Conservation (phyloP, 2,329 filamentous ascomycete species). For the Didymella lethalis region DNA sequence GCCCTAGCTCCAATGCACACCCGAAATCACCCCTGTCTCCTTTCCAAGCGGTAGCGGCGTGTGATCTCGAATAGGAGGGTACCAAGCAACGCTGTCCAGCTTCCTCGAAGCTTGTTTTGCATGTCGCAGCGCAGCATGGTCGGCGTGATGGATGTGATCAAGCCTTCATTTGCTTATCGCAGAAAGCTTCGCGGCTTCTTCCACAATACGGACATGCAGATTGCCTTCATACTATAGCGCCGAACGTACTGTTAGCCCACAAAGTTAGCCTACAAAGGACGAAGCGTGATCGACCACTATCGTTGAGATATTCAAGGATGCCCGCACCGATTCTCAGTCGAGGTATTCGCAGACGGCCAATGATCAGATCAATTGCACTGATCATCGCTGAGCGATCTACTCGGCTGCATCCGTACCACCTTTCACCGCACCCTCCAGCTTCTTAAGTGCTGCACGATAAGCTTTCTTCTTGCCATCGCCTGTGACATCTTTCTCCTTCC, state of each 20-base stretch:
- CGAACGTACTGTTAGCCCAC: constrained; percentile 8
- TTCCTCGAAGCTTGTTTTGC: constrained; percentile 27
- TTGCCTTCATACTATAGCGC: constrained; percentile 6
- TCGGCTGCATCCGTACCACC: constrained; percentile 28
- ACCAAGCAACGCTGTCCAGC: constrained; percentile 28
- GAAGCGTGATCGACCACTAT: constrained; percentile 3
- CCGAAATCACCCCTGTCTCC: constrained; percentile 6
- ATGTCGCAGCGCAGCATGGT: background rate
- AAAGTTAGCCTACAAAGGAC: background rate
- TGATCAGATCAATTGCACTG: constrained; percentile 7
- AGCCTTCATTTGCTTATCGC: constrained; percentile 17
- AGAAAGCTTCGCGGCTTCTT: constrained; percentile 14
- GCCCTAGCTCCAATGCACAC: constrained; percentile 11
- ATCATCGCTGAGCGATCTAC: constrained; percentile 15
- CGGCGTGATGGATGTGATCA: background rate
- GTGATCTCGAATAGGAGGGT: constrained; percentile 19
- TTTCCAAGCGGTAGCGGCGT: constrained; percentile 5
- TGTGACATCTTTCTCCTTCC: constrained; percentile 52
- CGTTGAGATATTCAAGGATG: constrained; percentile 3
- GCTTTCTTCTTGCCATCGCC: constrained; percentile 50
- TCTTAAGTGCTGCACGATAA: constrained; percentile 65
- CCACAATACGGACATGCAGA: constrained; percentile 7
- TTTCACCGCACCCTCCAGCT: constrained; percentile 68
- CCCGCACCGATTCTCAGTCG: constrained; percentile 4
- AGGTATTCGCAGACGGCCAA: constrained; percentile 13